Percentiles rank a stretch among this genome's conserved stretches.
phyloP scores from a whole-genome alignment of 2,329 filamentous ascomycete genomes.

The Epichloe hybrida region DNA sequence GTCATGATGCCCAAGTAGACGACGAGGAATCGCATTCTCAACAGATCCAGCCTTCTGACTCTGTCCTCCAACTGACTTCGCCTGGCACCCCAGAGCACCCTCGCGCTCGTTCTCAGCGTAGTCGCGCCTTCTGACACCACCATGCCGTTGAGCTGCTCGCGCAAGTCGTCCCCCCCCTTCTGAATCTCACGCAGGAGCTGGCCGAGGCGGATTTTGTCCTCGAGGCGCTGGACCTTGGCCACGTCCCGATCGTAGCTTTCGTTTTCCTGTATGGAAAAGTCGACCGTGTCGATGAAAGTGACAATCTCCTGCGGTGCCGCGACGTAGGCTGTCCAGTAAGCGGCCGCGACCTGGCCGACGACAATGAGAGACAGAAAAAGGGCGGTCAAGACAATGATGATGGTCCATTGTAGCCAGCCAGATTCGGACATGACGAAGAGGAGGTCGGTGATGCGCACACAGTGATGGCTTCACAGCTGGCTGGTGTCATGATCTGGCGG shows the following conservation, averaged over 20 bases:
- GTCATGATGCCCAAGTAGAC: constrained; percentile 48
- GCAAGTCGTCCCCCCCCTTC: constrained; percentile 45
- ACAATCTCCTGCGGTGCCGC: constrained; percentile 44
- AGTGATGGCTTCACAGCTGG: constrained; percentile 7
- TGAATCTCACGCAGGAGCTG: constrained; percentile 49
- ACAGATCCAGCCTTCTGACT: constrained; percentile 43
- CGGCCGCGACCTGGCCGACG: constrained; percentile 35
- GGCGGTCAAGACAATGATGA: constrained; percentile 44
- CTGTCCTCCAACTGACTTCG: constrained; percentile 41
- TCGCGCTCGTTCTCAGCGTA: constrained; percentile 32
- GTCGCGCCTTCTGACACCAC: constrained; percentile 31
- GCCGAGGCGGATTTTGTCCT: constrained; percentile 48
- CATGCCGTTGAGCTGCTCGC: constrained; percentile 43
- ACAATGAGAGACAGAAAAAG: constrained; percentile 43
- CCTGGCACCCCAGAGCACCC: constrained; percentile 45
- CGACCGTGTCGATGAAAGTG: constrained; percentile 45
- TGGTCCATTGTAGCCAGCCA: constrained; percentile 40
- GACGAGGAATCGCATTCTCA: constrained; percentile 52
- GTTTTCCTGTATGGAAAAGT: constrained; percentile 50
- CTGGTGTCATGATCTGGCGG: constrained; percentile 5
- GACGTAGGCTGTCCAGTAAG: constrained; percentile 42
- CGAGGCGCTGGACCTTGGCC: constrained; percentile 40
- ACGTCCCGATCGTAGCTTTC: constrained; percentile 51
- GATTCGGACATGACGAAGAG: constrained; percentile 34
- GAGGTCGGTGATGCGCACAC: constrained; percentile 10